Base-by-base conservation (phyloP, 2,329 filamentous ascomycete species). In the Pseudogymnoascus sp. region DNA sequence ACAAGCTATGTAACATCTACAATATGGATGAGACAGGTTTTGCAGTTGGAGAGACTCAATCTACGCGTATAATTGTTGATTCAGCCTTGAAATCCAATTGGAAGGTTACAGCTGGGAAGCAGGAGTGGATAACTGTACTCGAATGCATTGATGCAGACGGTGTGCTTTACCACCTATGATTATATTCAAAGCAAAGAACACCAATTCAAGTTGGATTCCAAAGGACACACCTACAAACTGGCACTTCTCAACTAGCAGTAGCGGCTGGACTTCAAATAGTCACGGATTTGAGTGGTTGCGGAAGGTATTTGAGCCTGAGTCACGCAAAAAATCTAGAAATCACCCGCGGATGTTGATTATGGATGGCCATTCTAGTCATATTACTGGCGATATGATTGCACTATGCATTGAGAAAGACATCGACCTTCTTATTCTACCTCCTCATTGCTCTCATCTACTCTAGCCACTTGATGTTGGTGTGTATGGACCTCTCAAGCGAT, bases 351-450 rank as follows among this genome's bases (percentile, higher is more conserved):
- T 52, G 5, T 33, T 59, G 2, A 59, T 59, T 28, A 19, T 52
- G 21, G 35, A 59, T 59, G 13, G 57, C n/a, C 12, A 59, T 59
- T 15, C 33, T 18, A 59, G 57, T 52, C 12, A 59, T 33, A 59
- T 59, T 30, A 59, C 30, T 15, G 8, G 8, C 2, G 15, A 58
- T 37, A n/a, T 58, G 1, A 38, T 58, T 58, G 9, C 3, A 21
- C 15, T 35, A 4, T 57, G 15, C 9, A 57, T 37, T 9, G 4
- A 37, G 9, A 57, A 57, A 6, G 38, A 57, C 15, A 37, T 57
- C 13, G 12, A 57, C 19, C 13, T 57, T 33, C 13, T 18, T 57
- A 37, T 57, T 12, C 13, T 57, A 26, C 13, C 26, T 15, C 28
- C 18, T 13, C 7, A 33, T 33, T 33, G 3, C 30, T 33, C 33